Conservation (phyloP, 1,284 basidiomycete species). For the Leccinum fallax region DNA sequence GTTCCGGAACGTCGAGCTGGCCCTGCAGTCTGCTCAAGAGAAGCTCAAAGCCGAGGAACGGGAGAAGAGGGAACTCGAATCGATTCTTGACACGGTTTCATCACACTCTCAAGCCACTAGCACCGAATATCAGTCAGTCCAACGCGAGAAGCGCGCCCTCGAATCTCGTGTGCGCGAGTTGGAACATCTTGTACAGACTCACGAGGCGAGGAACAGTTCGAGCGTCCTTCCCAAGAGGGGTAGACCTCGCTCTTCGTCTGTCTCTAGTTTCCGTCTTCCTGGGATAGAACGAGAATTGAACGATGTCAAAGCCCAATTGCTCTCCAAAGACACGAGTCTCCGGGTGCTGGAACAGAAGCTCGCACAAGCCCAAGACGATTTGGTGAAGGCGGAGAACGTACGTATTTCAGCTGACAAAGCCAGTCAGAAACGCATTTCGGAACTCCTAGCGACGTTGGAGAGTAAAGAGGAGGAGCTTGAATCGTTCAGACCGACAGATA, state of each 20-base stretch:
- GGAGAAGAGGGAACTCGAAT: slow-evolving; percentile 55
- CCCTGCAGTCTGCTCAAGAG: slow-evolving; percentile 50
- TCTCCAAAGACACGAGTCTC: slow-evolving; percentile 48
- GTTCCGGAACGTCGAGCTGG: slow-evolving; percentile 54
- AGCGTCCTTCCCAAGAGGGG: slow-evolving; percentile 35
- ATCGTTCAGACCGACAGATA: slow-evolving; percentile 41
- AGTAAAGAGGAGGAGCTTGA: slow-evolving; percentile 61
- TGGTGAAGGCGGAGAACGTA: slow-evolving; percentile 60
- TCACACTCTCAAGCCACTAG: slow-evolving; percentile 51
- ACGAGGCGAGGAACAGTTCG: slow-evolving; percentile 36
- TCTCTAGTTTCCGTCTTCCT: slow-evolving; percentile 48
- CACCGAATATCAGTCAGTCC: slow-evolving; percentile 47
- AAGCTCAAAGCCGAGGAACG: slow-evolving; percentile 54
- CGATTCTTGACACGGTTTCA: slow-evolving; percentile 58
- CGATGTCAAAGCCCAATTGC: slow-evolving; percentile 45
- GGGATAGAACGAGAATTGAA: slow-evolving; percentile 57
- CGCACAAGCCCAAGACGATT: slow-evolving; percentile 47
- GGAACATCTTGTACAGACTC: slow-evolving; percentile 45
- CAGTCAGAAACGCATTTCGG: slow-evolving; percentile 43
- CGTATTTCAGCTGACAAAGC: slow-evolving; percentile 54
- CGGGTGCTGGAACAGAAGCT: slow-evolving; percentile 47
- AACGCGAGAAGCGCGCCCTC: slow-evolving; percentile 56
- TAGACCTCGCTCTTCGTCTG: slow-evolving; percentile 50
- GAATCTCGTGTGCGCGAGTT: slow-evolving; percentile 59
- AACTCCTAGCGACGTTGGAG: slow-evolving; percentile 47